Conservation (phyloP, 2,329 filamentous ascomycete genomes). For the Fusarium nurragi region DNA sequence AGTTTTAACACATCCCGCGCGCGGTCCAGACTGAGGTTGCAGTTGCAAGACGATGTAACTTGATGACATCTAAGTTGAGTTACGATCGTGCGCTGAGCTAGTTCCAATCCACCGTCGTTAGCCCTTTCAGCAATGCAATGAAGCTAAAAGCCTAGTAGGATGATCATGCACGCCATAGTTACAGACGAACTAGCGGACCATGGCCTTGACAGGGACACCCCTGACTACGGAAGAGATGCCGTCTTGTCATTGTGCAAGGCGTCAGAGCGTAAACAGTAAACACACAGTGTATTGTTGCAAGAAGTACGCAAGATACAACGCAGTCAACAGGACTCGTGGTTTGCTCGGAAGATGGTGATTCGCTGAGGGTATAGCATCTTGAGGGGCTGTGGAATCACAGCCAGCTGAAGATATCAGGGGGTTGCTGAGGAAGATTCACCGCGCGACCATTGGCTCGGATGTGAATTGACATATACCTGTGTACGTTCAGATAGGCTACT, state of each 20-base stretch:
- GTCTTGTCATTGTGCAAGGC: neutral
- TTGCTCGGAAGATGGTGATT: too few relatives aligned
- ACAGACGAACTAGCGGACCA: conserved; percentile 8
- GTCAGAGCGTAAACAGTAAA: neutral
- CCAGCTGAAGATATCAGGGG: neutral
- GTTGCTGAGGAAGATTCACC: neutral
- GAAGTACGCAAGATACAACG: neutral
- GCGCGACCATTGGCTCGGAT: conserved; percentile 7
- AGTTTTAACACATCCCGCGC: neutral
- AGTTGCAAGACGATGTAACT: conserved; percentile 22
- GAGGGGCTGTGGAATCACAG: neutral
- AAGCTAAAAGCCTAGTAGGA: neutral
- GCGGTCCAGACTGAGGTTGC: conserved; percentile 6
- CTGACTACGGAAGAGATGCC: conserved; percentile 6
- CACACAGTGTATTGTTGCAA: neutral
- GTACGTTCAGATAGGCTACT: neutral
- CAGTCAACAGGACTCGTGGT: too few relatives aligned
- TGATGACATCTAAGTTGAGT: conserved; percentile 2
- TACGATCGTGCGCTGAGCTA: conserved; percentile 26
- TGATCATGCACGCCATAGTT: conserved; percentile 33
- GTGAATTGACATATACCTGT: neutral
- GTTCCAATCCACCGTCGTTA: neutral
- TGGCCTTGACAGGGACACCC: conserved; percentile 3
- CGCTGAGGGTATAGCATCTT: too few relatives aligned
- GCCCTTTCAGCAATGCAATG: neutral